These are phyloP conservation scores for Antitrichia curtipendula DNA, from an alignment of 225 moss, liverwort and hornwort genomes.

Conservation along the genomic window DNA sequence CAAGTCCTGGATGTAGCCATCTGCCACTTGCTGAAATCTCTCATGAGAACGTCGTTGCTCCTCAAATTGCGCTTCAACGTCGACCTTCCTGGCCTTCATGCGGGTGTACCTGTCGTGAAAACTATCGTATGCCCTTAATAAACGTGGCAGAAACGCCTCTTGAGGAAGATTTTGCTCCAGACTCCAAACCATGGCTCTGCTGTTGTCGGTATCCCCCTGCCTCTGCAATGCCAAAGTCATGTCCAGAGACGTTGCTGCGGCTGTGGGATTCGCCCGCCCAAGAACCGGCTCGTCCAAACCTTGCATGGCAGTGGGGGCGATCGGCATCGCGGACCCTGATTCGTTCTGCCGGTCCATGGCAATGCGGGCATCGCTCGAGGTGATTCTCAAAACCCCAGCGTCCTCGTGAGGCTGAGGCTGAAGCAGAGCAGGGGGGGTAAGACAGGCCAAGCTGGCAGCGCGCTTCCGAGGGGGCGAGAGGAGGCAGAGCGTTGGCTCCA, in stretches of 20 bases:
- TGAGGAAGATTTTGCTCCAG: constrained; percentile 9
- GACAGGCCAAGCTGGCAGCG: background rate
- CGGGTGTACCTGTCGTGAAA: constrained; percentile 22
- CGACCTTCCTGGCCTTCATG: constrained; percentile 27
- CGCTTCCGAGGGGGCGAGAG: constrained; percentile 19
- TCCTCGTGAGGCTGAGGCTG: background rate
- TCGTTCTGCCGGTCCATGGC: background rate
- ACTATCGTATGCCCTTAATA: constrained; percentile 18
- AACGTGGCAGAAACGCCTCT: constrained; percentile 25
- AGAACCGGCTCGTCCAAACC: background rate
- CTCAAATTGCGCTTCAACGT: constrained; percentile 32
- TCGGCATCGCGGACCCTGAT: background rate
- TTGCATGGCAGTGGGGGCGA: background rate
- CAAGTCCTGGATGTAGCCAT: constrained; percentile 30
- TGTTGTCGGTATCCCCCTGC: background rate
- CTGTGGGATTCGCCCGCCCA: background rate
- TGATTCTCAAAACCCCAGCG: background rate
- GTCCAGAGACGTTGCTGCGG: background rate
- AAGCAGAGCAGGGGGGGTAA: background rate
- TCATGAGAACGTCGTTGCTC: constrained; percentile 21
- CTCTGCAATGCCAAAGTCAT: background rate
- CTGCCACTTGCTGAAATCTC: constrained; percentile 39
- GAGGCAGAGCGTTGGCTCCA: background rate
- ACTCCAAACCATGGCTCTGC: background rate
- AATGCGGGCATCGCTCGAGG: background rate